Evolutionary conservation across 225 moss, liverwort and hornwort genomes (phyloP).

Genomic region (Sphagnum contortum): DNA sequence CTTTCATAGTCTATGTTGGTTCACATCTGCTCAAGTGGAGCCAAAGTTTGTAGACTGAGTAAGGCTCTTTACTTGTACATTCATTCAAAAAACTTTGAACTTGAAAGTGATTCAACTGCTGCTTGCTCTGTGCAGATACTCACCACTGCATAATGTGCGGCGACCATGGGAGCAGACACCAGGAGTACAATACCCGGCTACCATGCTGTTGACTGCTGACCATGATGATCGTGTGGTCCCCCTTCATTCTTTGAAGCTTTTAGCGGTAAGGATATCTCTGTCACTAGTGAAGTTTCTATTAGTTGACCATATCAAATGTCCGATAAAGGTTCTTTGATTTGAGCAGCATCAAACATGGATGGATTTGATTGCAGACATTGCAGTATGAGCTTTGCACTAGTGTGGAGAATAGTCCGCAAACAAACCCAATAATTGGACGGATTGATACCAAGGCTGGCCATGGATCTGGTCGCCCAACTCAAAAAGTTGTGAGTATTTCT

Average conservation of each 20-base stretch:
- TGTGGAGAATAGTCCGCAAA: constrained; percentile 34
- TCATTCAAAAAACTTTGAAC: too few species aligned
- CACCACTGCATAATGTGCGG: constrained; percentile 42
- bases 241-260: constrained; percentile 56
- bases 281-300: not conserved
- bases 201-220: constrained; percentile 81
- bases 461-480: too few species aligned
- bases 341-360: too few species aligned
- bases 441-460: constrained; percentile 12
- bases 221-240: constrained; percentile 93
- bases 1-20: too few species aligned
- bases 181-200: constrained; percentile 54
- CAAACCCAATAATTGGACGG: constrained; percentile 40
- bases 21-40: too few species aligned
- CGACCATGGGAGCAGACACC: constrained; percentile 38
- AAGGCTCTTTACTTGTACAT: too few species aligned
- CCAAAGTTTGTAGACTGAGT: too few species aligned
- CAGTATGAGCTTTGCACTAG: constrained; percentile 48
- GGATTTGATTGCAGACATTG: constrained; percentile 16
- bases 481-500: too few species aligned
- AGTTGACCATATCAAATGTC: too few species aligned
- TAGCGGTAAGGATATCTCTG: constrained; percentile 24
- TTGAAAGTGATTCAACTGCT: not conserved
- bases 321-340: too few species aligned
- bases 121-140: constrained; percentile 20